A percentile compares a stretch with the other conserved stretches of the same genome.
Conservation (phyloP, 106 monocot species). For the Narthecium ossifragum region DNA sequence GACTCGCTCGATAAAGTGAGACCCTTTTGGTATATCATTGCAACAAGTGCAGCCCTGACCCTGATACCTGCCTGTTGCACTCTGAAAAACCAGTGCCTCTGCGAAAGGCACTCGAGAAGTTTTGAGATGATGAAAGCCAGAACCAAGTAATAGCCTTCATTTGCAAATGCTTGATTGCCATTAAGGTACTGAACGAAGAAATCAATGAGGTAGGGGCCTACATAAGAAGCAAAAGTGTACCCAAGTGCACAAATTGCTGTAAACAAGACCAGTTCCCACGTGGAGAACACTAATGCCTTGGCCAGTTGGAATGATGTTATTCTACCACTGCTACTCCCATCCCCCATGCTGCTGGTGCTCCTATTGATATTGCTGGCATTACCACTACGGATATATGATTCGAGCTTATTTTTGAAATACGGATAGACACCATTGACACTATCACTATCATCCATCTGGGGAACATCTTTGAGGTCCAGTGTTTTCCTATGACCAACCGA, state of each 20-base stretch:
- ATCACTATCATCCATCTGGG: conserved; percentile 21
- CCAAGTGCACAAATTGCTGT: conserved; percentile 46
- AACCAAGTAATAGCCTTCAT: conserved; percentile 57
- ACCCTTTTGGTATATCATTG: conserved; percentile 73
- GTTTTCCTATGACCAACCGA: conserved; percentile 32
- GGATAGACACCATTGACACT: conserved; percentile 17
- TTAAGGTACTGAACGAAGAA: conserved; percentile 75
- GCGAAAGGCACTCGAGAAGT: conserved; percentile 60
- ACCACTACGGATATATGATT: neutral
- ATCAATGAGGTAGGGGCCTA: conserved; percentile 81
- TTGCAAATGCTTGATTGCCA: conserved; percentile 23
- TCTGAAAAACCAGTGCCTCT: conserved; percentile 75
- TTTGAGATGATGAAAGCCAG: conserved; percentile 60
- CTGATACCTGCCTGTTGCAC: conserved; percentile 49
- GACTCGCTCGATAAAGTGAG: conserved; percentile 56
- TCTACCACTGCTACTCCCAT: neutral
- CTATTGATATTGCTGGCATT: neutral
- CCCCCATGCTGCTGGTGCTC: neutral
- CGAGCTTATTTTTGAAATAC: conserved; percentile 25
- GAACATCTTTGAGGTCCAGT: conserved; percentile 48
- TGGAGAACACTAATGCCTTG: conserved; percentile 44
- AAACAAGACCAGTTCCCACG: conserved; percentile 37
- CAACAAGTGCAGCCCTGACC: conserved; percentile 46
- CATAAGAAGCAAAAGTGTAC: conserved; percentile 47
- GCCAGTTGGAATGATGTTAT: conserved; percentile 40